Evolutionary conservation across 805 yeast genomes (phyloP).

Genomic region (Yarrowia sp.): DNA sequence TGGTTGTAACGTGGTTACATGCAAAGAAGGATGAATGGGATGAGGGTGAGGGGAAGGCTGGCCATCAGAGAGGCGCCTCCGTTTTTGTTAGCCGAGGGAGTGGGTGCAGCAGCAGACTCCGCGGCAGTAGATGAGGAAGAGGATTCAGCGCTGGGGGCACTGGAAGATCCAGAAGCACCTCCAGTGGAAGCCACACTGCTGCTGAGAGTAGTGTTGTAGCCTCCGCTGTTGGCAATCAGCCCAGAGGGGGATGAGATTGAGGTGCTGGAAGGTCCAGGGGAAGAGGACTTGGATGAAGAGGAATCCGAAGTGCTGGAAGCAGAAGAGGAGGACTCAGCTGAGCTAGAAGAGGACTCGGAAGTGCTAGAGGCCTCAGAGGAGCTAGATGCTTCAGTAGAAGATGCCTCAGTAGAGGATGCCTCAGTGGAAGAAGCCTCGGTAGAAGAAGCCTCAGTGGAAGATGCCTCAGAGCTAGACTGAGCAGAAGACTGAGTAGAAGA

Average conservation of each 20-base stretch:
- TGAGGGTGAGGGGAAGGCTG: neutral
- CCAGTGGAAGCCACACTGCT: neutral
- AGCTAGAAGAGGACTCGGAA: neutral
- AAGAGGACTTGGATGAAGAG: neutral
- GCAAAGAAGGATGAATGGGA: conserved; percentile 14
- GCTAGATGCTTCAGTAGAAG: neutral
- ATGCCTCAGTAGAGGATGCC: neutral
- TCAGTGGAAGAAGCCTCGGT: neutral
- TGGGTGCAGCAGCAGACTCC: neutral
- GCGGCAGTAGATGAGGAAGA: neutral
- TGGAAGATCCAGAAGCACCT: neutral
- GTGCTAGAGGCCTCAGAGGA: neutral
- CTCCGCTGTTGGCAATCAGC: neutral
- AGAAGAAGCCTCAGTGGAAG: neutral
- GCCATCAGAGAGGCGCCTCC: neutral
- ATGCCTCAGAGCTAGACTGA: neutral
- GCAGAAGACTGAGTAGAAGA: neutral
- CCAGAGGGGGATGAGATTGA: neutral
- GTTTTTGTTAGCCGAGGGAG: conserved; percentile 1
- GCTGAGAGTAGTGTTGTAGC: conserved; percentile 16
- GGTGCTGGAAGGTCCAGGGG: neutral
- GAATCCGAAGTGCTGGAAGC: neutral
- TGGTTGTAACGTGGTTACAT: conserved; percentile 13
- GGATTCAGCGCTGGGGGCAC: neutral
- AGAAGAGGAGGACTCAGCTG: no score